Conservation (phyloP, 2,329 filamentous ascomycete species). For the Colletotrichum siamense region DNA sequence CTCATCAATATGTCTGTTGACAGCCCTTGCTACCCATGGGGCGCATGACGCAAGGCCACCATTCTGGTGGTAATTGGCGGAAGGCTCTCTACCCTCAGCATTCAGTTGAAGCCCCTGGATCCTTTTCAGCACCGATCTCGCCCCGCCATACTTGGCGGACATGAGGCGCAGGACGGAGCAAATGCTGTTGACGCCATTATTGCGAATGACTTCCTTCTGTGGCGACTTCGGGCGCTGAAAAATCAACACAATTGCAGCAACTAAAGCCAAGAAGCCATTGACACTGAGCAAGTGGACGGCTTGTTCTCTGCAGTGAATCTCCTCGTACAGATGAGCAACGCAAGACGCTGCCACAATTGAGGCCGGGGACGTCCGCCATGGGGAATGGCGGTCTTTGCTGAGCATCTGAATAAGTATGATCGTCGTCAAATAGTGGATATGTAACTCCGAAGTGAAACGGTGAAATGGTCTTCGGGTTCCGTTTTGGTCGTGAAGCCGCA, state of each 20-base stretch:
- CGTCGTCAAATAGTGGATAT: background rate
- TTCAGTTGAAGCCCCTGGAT: background rate
- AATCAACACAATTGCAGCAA: background rate
- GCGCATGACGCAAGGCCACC: background rate
- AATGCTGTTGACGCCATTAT: background rate
- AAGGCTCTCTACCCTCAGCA: background rate
- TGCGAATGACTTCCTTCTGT: background rate
- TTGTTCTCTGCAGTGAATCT: background rate
- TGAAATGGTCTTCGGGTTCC: background rate
- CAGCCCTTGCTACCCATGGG: background rate
- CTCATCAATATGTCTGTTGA: background rate
- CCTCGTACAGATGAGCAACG: background rate
- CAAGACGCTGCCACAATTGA: background rate
- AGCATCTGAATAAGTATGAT: background rate
- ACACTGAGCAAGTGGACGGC: background rate
- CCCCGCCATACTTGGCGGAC: background rate
- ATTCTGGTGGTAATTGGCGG: background rate
- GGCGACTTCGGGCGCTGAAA: background rate
- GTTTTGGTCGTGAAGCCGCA: background rate
- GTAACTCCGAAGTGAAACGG: background rate
- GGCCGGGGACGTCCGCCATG: background rate
- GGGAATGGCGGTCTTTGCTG: background rate
- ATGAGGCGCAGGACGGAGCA: background rate
- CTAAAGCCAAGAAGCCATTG: background rate
- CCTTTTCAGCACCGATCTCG: background rate